Evolutionary conservation across 805 yeast species (phyloP).

Genomic region (Candida glaebosa): DNA sequence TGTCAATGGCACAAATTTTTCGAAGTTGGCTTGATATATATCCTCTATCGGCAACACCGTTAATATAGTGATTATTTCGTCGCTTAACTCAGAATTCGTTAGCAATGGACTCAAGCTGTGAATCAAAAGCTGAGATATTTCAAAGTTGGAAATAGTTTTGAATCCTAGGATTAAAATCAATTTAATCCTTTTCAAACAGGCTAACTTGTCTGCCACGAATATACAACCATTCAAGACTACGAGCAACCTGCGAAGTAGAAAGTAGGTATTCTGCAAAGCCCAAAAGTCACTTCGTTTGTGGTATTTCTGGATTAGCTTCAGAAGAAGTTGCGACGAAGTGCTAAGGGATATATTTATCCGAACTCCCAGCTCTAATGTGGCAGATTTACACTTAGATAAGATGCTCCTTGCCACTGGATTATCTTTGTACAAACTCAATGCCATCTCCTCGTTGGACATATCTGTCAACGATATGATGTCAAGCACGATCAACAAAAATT

Average conservation of each 20-base stretch:
- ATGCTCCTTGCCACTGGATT: slow-evolving; percentile 3
- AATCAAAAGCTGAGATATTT: slow-evolving; percentile 19
- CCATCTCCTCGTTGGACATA: slow-evolving; percentile 26
- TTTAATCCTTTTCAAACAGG: slow-evolving; percentile 35
- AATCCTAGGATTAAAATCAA: slow-evolving; percentile 26
- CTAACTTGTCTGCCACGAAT: slow-evolving; percentile 17
- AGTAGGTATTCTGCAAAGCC: slow-evolving; percentile 31
- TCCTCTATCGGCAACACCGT: slow-evolving; percentile 8
- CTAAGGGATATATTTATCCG: slow-evolving; percentile 18
- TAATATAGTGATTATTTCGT: slow-evolving; percentile 26
- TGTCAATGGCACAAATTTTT: slow-evolving; percentile 8
- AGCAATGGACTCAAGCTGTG: slow-evolving; percentile 20
- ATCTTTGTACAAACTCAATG: slow-evolving; percentile 2
- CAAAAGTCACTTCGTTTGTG: slow-evolving; percentile 23
- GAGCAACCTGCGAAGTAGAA: slow-evolving; percentile 33
- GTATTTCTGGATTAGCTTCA: slow-evolving; percentile 21
- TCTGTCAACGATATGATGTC: slow-evolving; percentile 41
- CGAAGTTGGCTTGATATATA: slow-evolving; percentile 3
- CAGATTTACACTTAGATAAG: not conserved
- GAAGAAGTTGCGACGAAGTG: slow-evolving; percentile 24
- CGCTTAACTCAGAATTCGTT: slow-evolving; percentile 9
- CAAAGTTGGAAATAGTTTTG: slow-evolving; percentile 9
- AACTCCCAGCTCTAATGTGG: slow-evolving; percentile 6
- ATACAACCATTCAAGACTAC: slow-evolving; percentile 17
- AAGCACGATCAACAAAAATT: slow-evolving; percentile 28